phyloP scores from a whole-genome alignment of 2,329 filamentous ascomycete genomes.

The Apiospora sp. region DNA sequence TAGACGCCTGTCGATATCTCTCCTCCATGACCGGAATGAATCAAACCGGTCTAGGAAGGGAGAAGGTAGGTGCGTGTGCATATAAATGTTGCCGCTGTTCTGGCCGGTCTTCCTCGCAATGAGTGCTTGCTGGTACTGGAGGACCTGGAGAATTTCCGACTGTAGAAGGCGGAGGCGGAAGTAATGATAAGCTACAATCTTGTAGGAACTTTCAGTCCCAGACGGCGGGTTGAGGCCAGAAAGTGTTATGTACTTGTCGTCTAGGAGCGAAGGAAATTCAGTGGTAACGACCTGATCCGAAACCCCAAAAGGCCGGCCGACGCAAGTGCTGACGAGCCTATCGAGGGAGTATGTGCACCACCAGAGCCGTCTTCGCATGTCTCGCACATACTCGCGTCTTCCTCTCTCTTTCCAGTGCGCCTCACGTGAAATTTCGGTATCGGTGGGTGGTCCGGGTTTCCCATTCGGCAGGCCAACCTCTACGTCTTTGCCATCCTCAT shows the following conservation, averaged over 20 bases:
- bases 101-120: slow-evolving; percentile 73
- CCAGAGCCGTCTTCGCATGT: slow-evolving; percentile 87
- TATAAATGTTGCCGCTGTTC: slow-evolving; percentile 72
- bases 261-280: slow-evolving; percentile 87
- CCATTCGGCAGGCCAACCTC: slow-evolving; percentile 64
- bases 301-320: slow-evolving; percentile 91
- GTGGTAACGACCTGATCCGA: slow-evolving; percentile 97
- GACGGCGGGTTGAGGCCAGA: slow-evolving; percentile 73
- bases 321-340: slow-evolving; percentile 91
- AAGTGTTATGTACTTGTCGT: slow-evolving; percentile 87
- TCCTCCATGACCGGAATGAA: slow-evolving; percentile 87
- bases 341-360: slow-evolving; percentile 98
- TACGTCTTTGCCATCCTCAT: slow-evolving; percentile 80
- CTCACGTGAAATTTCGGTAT: slow-evolving; percentile 36
- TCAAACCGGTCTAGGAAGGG: slow-evolving; percentile 86
- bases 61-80: slow-evolving; percentile 80
- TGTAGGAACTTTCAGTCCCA: slow-evolving; percentile 78
- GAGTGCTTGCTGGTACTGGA: slow-evolving; percentile 91
- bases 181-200: slow-evolving; percentile 90
- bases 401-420: slow-evolving; percentile 63
- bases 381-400: slow-evolving; percentile 82
- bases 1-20: slow-evolving; percentile 83
- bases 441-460: slow-evolving; percentile 37
- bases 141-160: slow-evolving; percentile 92
- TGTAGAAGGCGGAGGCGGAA: slow-evolving; percentile 88